A percentile compares a stretch with the other conserved stretches of the same genome.
These are phyloP conservation scores for Aspergillus arachidicola DNA, from an alignment of 2,329 filamentous ascomycete species.

Conservation along the genomic window DNA sequence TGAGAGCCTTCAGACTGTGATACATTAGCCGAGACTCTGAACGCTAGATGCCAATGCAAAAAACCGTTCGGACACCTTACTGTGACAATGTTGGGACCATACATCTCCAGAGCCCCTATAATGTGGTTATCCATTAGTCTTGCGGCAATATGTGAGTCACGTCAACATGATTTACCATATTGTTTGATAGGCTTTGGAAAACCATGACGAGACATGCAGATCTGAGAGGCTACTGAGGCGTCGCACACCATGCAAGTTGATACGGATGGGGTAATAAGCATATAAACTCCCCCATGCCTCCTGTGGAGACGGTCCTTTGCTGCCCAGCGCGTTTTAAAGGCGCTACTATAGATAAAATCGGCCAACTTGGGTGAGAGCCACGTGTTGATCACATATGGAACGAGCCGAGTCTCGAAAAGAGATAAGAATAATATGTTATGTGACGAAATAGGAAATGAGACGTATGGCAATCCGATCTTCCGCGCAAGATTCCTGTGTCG, in stretches of 20 bases:
- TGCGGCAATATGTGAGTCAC: background rate
- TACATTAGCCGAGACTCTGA: background rate
- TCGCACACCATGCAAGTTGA: conserved; percentile 21
- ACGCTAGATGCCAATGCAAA: background rate
- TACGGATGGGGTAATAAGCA: conserved; percentile 13
- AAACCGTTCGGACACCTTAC: conserved; percentile 17
- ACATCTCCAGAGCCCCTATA: conserved; percentile 30
- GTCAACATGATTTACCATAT: conserved; percentile 13
- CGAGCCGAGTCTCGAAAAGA: background rate
- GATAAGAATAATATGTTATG: background rate
- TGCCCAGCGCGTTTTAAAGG: conserved; percentile 17
- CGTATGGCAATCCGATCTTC: background rate
- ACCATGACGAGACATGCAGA: conserved; percentile 14
- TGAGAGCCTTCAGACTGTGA: conserved; percentile 33
- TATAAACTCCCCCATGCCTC: conserved; percentile 17
- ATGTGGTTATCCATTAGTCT: background rate
- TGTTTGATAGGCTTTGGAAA: conserved; percentile 21
- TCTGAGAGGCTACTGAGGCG: conserved; percentile 19
- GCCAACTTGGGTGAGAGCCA: background rate
- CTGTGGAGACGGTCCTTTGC: conserved; percentile 17
- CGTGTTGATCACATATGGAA: background rate
- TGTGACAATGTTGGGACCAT: conserved; percentile 37
- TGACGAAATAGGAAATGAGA: background rate
- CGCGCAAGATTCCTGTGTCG: background rate
- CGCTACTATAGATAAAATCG: conserved; percentile 2